Conservation (phyloP, 768 basidiomycete genomes). For the Suillus plorans region DNA sequence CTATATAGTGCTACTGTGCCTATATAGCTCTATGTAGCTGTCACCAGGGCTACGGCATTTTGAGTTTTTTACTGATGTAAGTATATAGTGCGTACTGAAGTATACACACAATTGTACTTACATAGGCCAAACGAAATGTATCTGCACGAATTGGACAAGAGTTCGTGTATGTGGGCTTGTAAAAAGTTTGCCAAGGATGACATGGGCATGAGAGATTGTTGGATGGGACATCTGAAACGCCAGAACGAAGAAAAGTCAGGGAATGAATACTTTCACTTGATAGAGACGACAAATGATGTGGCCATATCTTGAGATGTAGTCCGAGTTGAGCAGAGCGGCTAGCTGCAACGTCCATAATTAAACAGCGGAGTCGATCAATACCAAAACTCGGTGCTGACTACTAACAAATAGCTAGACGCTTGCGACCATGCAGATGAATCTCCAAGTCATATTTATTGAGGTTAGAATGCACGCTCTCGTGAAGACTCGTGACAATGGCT, state of each 20-base stretch:
- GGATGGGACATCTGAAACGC: constrained; percentile 3
- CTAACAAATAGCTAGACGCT: no score
- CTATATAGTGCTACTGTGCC: no score
- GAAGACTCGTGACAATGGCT: constrained; percentile 4
- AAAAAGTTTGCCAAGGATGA: constrained; percentile 28
- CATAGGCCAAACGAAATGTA: background rate
- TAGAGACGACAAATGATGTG: constrained; percentile 18
- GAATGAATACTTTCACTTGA: constrained; percentile 22
- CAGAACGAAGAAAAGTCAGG: constrained; percentile 14
- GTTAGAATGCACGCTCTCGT: background rate
- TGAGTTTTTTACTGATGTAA: no score
- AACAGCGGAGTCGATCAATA: no score
- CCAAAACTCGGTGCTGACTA: background rate
- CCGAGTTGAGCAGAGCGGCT: no score
- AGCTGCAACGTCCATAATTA: no score
- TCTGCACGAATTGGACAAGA: background rate
- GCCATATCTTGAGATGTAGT: constrained; percentile 9
- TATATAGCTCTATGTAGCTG: no score
- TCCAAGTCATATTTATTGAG: background rate
- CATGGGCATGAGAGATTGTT: constrained; percentile 3
- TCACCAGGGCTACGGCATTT: no score
- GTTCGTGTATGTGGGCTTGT: background rate
- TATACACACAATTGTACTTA: background rate
- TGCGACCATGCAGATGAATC: background rate
- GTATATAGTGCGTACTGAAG: background rate